Evolutionary conservation across 768 basidiomycete genomes (phyloP), one percentile per base, ranked within the genome.

Genomic region (Lenzites betulinus): DNA sequence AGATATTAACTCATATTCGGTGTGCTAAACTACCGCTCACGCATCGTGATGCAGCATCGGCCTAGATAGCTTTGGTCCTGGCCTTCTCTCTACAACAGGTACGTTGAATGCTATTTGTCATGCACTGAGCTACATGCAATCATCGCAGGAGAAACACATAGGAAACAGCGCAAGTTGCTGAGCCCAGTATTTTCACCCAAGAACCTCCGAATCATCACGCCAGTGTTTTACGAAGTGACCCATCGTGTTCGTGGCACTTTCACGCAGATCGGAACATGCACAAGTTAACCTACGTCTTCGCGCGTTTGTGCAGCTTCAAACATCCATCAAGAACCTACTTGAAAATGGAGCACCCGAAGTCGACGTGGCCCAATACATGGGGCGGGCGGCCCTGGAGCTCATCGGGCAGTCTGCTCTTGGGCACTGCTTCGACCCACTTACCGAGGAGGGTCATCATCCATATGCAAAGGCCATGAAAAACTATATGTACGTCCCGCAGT

Each of bases 391-490:
- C 12, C 60, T 70, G 42, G 69, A 70, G 42, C 36, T 67, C 4
- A 60, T 66, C 13, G 69, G 66, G 8, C 64, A 69, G 58, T 66
- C 64, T 13, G 63, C 61, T 1, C 54, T 70, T 7, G 69, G 69
- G 5, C 65, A 66, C 43, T 69, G 66, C 2, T 66, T 69, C 52
- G 69, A 70, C 39, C 63, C 66, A 0, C 62, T 70, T 5, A 53
- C 51, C 4, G 63, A 57, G 23, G 60, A 64, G 20, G 44, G 28
- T 0, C 20, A 20, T 6, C 50, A 68, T 23, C 62, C 62, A 12
- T 72, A 69, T 28, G 66, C 64, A 5, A 51, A 57, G n/a, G 72
- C 71, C 0, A 15, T 73, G n/a, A 69, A 69, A 44, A 46, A 51
- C 6, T 57, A 66, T 11, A 25, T 48, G 60, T 65, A 6, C 41